Evolutionary conservation across 257 asterid species (phyloP), one percentile per base, ranked within the genome.

Genomic region (Nemophila menziesii): DNA sequence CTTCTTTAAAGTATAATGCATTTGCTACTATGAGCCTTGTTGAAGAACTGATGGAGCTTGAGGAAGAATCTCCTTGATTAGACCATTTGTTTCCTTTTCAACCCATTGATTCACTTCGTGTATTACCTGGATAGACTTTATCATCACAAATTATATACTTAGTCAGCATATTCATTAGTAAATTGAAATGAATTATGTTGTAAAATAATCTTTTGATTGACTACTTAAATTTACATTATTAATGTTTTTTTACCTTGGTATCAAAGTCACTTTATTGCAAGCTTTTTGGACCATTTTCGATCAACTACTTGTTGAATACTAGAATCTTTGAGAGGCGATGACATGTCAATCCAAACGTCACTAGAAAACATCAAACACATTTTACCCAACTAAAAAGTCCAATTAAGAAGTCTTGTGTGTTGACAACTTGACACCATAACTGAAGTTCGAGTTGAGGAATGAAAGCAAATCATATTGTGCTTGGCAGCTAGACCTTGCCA

Each of bases 161-260:
- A n/a, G n/a, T n/a, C n/a, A n/a, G n/a, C n/a, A n/a, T n/a, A n/a
- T n/a, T n/a, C n/a, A n/a, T n/a, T n/a, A n/a, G n/a, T n/a, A n/a
- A n/a, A n/a, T n/a, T n/a, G n/a, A n/a, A n/a, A n/a, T n/a, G n/a
- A n/a, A n/a, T n/a, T n/a, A n/a, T n/a, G n/a, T n/a, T n/a, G n/a
- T n/a, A n/a, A n/a, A n/a, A n/a, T n/a, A n/a, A n/a, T n/a, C n/a
- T n/a, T n/a, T n/a, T n/a, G n/a, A n/a, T n/a, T n/a, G n/a, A n/a
- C n/a, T n/a, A n/a, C n/a, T n/a, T n/a, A n/a, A n/a, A n/a, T n/a
- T n/a, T n/a, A n/a, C n/a, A n/a, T n/a, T n/a, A n/a, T n/a, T n/a
- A n/a, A n/a, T n/a, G n/a, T n/a, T n/a, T n/a, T n/a, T n/a, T 42
- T 33, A 75, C 92, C 79, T 75, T 76, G 20, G 20, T 60, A 48